Evolutionary conservation across 2,329 filamentous ascomycete species (phyloP).

Genomic region (Akanthomyces lecanii): DNA sequence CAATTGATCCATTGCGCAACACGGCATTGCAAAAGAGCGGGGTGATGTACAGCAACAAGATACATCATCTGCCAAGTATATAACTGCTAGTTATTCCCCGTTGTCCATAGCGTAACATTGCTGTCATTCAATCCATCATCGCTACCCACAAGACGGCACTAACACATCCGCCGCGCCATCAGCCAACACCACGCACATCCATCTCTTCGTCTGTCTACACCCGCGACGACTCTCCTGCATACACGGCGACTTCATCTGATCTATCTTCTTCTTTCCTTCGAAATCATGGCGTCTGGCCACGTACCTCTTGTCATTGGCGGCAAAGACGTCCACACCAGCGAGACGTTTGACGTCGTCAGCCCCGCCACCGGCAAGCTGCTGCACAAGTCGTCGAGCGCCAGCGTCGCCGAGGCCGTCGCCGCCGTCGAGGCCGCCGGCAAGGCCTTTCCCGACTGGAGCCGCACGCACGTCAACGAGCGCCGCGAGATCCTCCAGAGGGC

Average conservation of each 20-base stretch:
- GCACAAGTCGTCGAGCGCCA: conserved; percentile 26
- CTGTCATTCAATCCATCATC: background rate
- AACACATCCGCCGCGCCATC: too few species aligned
- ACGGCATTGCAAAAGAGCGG: background rate
- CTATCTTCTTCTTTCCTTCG: background rate
- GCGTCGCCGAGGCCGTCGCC: conserved; percentile 44
- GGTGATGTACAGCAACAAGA: background rate
- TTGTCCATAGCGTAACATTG: background rate
- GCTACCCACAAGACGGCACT: too few species aligned
- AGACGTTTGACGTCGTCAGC: conserved; percentile 52
- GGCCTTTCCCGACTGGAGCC: conserved; percentile 67
- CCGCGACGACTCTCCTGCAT: too few species aligned
- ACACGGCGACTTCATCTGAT: too few species aligned
- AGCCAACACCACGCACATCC: background rate
- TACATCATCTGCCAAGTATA: background rate
- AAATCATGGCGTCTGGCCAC: background rate
- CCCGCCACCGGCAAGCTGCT: conserved; percentile 51
- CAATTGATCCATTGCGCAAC: background rate
- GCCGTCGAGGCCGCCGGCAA: conserved; percentile 54
- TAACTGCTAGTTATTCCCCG: background rate
- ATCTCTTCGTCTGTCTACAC: too few species aligned
- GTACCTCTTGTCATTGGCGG: conserved; percentile 43
- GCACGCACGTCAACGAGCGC: conserved; percentile 54
- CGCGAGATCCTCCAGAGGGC: conserved; percentile 68
- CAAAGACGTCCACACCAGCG: conserved; percentile 40